phyloP scores from a whole-genome alignment of 345 rosid genomes.

The Reutealis trisperma region DNA sequence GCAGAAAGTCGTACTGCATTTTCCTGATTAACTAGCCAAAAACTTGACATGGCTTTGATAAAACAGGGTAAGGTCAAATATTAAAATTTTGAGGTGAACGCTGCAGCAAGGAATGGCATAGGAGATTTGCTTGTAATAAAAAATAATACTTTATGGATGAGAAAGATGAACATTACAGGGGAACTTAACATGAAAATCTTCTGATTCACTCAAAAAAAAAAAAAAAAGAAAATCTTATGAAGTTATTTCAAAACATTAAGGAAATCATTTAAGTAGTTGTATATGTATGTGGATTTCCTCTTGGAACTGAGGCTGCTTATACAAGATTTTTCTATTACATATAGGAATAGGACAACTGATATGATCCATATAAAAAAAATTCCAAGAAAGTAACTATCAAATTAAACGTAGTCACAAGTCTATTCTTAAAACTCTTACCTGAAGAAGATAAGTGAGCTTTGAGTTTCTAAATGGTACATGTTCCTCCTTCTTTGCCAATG shows the following conservation, averaged over 20 bases:
- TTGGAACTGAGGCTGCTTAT: background rate
- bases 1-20: background rate
- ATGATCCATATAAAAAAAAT: background rate
- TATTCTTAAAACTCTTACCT: conserved; percentile 46
- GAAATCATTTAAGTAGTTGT: background rate
- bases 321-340: background rate
- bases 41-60: background rate
- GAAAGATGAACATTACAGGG: background rate
- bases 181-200: conserved; percentile 1
- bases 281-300: background rate
- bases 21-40: background rate
- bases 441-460: conserved; percentile 95
- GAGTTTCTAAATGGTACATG: conserved; percentile 93
- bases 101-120: background rate
- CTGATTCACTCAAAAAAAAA: no score
- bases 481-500: conserved; percentile 92
- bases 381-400: background rate
- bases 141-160: background rate
- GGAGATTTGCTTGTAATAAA: background rate
- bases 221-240: background rate
- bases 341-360: background rate
- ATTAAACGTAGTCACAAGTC: background rate
- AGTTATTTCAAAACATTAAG: background rate
- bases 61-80: background rate
- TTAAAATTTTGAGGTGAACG: no score